Percentiles rank a stretch among this genome's conserved stretches.
phyloP scores from a whole-genome alignment of 345 rosid species.

The Eucalyptus cloeziana region DNA sequence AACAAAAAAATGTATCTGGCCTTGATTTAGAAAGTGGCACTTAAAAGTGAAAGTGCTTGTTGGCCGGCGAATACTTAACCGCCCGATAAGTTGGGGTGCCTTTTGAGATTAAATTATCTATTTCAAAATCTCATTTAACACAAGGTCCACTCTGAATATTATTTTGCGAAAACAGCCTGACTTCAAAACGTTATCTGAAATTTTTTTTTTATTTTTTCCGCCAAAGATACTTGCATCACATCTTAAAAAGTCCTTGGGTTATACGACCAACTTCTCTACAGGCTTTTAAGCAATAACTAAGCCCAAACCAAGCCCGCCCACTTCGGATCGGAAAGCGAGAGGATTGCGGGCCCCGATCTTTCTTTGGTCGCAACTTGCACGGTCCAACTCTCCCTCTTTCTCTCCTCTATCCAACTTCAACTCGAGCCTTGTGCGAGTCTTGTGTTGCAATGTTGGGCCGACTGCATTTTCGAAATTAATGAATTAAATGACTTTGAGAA shows the following conservation, averaged over 20 bases:
- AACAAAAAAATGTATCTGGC: no score
- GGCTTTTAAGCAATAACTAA: neutral
- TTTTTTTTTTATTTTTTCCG: rapidly evolving
- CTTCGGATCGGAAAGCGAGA: neutral
- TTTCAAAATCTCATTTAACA: no score
- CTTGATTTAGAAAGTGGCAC: no score
- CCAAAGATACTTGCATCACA: neutral
- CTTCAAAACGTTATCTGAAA: neutral
- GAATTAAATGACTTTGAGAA: neutral
- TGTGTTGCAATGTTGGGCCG: neutral
- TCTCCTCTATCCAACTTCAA: neutral
- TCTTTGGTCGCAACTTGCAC: neutral
- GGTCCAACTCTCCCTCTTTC: neutral
- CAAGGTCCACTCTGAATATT: no score
- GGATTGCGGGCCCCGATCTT: neutral
- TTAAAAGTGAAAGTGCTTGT: no score
- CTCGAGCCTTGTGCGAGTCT: neutral
- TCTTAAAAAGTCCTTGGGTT: neutral
- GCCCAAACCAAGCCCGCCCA: neutral
- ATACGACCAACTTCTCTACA: neutral
- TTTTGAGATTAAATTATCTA: no score
- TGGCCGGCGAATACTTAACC: no score
- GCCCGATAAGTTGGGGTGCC: no score
- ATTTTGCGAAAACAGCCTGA: no score
- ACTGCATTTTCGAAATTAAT: neutral